Percentiles rank a stretch among this genome's conserved stretches.
phyloP scores from a whole-genome alignment of 2,329 filamentous ascomycete genomes.

The Colletotrichum gloeosporioides region DNA sequence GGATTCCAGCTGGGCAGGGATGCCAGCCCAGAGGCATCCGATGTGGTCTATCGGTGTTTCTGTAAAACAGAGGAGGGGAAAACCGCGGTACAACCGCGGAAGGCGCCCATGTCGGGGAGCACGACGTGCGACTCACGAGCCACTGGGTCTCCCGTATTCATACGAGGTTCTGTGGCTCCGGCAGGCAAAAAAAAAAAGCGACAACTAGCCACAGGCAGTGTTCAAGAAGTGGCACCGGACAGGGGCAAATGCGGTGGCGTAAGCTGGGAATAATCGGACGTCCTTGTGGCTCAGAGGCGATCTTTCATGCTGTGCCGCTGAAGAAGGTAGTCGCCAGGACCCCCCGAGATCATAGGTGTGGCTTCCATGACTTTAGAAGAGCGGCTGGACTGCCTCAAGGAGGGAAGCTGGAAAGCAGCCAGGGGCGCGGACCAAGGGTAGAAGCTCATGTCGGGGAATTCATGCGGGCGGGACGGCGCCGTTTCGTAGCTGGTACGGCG shows the following conservation, averaged over 20 bases:
- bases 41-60: background rate
- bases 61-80: background rate
- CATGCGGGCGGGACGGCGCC: conserved; percentile 7
- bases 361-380: conserved; percentile 2
- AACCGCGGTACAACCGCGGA: background rate
- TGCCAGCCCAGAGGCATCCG: conserved; percentile 10
- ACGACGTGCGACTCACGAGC: conserved; percentile 19
- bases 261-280: conserved; percentile 1
- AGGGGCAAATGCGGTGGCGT: conserved; percentile 14
- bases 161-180: background rate
- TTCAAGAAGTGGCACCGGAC: background rate
- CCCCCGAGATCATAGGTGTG: background rate
- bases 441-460: background rate
- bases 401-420: background rate
- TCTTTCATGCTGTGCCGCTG: conserved; percentile 16
- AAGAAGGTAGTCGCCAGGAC: background rate
- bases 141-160: background rate
- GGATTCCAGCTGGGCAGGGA: conserved; percentile 14
- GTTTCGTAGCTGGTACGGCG: conserved; percentile 20
- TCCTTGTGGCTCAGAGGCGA: conserved; percentile 21
- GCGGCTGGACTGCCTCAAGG: background rate
- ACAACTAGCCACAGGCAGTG: conserved; percentile 10
- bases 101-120: background rate
- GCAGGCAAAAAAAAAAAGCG: conserved; percentile 1
- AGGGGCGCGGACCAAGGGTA: background rate